Base-by-base conservation (phyloP, 192 early-diverging fungal species). In the Oehlia diaphana region DNA sequence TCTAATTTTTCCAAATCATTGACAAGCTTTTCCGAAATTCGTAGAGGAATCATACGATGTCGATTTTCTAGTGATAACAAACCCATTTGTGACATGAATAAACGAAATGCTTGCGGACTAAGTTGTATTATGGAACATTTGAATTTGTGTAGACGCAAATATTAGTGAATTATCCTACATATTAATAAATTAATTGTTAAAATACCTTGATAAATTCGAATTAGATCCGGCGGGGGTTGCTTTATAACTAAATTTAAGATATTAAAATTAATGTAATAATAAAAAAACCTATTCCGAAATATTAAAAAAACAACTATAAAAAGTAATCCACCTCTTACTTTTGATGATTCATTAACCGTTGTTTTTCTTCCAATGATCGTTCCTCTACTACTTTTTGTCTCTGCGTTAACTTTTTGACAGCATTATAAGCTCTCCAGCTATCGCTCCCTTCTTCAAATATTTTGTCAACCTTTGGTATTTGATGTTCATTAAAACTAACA, bases 11-110 rank as follows among this genome's bases (percentile, higher is more conserved):
- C 87, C 19, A 95, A 79, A 72, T 95, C 92, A 26, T 82, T 81
- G 64, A 92, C 77, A 33, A 94, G 66, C 5, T 79, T 81, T 35
- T 94, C 92, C 4, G 91, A 88, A 12, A 94, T 86, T n/a, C 78
- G 80, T 37, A 95, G 74, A 5, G 93, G 92, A 28, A 88, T 85
- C 42, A 95, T 80, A 31, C 87, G 87, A 14, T 86, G 83, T 42
- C 89, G 82, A 66, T 87, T 91, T 49, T 93, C 88, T 0, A 89
- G 78, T 9, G 85, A 82, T 0, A 95, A 82, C 42, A 88, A 92
- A 16, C 94, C 94, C 44, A 91, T 80, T 28, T 92, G 90, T 4
- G 91, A 82, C 67, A 95, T 80, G 50, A 94, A 84, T 28, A 93
- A 77, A 53, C 94, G 80, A 74, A 90, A 91, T 33, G 79, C 85